These are phyloP conservation scores for Saururus chinensis DNA, from an alignment of 164 flowering plant species.

Conservation along the genomic window DNA sequence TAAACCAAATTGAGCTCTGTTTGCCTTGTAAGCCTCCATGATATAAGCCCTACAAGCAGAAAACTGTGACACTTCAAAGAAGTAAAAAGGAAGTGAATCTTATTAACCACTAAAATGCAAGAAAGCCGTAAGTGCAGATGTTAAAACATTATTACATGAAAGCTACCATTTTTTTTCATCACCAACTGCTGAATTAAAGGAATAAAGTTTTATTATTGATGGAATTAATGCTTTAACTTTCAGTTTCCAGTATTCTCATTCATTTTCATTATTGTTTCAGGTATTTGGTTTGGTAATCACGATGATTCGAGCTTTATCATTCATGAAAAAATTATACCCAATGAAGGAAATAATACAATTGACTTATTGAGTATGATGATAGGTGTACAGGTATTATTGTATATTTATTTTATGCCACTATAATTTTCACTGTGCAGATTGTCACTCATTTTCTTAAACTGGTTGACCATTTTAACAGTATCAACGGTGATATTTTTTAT, in stretches of 20 bases:
- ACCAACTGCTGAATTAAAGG: no score
- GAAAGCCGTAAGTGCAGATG: no score
- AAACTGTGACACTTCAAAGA: no score
- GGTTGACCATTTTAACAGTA: not conserved
- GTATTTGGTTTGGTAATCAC: constrained; percentile 49
- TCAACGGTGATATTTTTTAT: no score
- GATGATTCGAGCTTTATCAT: constrained; percentile 40
- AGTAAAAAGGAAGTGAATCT: no score
- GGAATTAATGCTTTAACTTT: not conserved
- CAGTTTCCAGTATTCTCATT: not conserved
- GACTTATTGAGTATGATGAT: constrained; percentile 53
- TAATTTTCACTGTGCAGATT: not conserved
- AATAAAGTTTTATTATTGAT: no score
- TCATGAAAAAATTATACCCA: constrained; percentile 20
- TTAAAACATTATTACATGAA: no score
- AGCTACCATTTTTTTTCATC: no score
- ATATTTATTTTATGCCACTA: not conserved
- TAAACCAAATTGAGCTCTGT: no score
- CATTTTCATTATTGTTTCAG: constrained; percentile 14
- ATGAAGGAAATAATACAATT: constrained; percentile 39
- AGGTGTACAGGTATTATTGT: constrained; percentile 37
- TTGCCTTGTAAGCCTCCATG: no score
- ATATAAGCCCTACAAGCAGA: no score
- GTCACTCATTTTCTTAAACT: not conserved
- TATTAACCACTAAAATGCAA: no score